A percentile compares a stretch with the other conserved stretches of the same genome.
Conservation (phyloP, 208 protist genomes). For the Trypanosoma boissoni region DNA sequence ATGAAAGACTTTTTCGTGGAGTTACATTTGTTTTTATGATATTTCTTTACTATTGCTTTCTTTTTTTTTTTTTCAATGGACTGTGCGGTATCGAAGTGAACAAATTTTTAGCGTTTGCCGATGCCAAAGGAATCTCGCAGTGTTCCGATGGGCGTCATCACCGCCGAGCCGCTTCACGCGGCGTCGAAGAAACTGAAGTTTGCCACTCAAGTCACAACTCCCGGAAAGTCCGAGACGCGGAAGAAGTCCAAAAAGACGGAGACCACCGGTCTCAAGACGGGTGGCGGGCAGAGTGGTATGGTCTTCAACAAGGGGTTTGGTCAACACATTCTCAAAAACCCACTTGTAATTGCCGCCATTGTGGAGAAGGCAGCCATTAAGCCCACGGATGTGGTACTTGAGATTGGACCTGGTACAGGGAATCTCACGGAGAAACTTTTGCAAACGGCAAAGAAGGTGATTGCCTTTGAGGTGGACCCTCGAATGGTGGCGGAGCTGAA, state of each 20-base stretch:
- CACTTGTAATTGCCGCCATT: conserved; percentile 96
- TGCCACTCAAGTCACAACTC: conserved; percentile 58
- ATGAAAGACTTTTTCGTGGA: neutral
- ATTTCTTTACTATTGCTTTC: neutral
- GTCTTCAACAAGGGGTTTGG: conserved; percentile 97
- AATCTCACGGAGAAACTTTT: conserved; percentile 99
- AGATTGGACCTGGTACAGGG: conserved; percentile 99
- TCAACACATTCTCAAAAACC: conserved; percentile 99
- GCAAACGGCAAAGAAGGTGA: conserved; percentile 96
- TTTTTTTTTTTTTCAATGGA: neutral
- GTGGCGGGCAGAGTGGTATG: conserved; percentile 86
- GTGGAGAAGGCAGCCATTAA: conserved; percentile 96
- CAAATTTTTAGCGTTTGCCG: neutral
- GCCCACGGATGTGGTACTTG: conserved; percentile 97
- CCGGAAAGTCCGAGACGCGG: conserved; percentile 57
- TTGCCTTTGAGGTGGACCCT: conserved; percentile 99
- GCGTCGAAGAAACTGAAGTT: conserved; percentile 72
- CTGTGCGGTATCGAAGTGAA: neutral
- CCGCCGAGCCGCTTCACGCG: conserved; percentile 52
- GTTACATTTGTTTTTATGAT: neutral
- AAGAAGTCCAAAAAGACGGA: conserved; percentile 43
- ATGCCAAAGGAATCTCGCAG: conserved; percentile 75
- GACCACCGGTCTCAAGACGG: conserved; percentile 47
- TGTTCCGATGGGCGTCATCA: conserved; percentile 86
- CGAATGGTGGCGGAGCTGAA: conserved; percentile 99